Conservation (phyloP, 1,284 basidiomycete species). For the Megacollybia platyphylla region DNA sequence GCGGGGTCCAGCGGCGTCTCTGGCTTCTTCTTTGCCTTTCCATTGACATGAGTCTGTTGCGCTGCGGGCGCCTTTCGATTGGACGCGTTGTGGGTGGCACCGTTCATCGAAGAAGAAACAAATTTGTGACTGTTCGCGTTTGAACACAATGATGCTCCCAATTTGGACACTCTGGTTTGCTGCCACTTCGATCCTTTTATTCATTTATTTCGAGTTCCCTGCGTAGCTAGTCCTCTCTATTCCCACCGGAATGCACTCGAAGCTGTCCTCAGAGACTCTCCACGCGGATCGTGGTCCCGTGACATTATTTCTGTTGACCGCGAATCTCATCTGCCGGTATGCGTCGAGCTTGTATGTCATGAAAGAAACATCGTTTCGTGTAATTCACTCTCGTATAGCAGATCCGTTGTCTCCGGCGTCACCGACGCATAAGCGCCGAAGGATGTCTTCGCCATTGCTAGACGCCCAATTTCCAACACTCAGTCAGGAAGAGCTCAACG, state of each 20-base stretch:
- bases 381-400: neutral
- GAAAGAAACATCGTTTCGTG: neutral
- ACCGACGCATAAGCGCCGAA: constrained; percentile 38
- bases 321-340: neutral
- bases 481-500: constrained; percentile 43
- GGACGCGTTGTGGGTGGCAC: constrained; percentile 17
- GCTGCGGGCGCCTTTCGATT: constrained; percentile 16
- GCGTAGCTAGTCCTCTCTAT: too few species aligned
- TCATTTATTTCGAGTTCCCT: too few species aligned
- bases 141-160: too few species aligned
- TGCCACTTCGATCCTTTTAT: too few species aligned
- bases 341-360: neutral
- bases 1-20: constrained; percentile 64
- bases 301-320: neutral
- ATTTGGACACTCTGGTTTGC: too few species aligned
- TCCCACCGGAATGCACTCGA: too few species aligned
- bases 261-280: too few species aligned
- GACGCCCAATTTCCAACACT: constrained; percentile 40
- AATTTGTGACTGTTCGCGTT: neutral
- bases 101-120: constrained; percentile 21
- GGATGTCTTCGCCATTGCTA: constrained; percentile 59
- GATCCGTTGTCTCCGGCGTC: constrained; percentile 16
- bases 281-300: too few species aligned
- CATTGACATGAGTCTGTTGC: constrained; percentile 24
- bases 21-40: constrained; percentile 49